These are phyloP conservation scores for Chytriomyces confervae DNA, from an alignment of 192 early-diverging fungal genomes.

Conservation along the genomic window DNA sequence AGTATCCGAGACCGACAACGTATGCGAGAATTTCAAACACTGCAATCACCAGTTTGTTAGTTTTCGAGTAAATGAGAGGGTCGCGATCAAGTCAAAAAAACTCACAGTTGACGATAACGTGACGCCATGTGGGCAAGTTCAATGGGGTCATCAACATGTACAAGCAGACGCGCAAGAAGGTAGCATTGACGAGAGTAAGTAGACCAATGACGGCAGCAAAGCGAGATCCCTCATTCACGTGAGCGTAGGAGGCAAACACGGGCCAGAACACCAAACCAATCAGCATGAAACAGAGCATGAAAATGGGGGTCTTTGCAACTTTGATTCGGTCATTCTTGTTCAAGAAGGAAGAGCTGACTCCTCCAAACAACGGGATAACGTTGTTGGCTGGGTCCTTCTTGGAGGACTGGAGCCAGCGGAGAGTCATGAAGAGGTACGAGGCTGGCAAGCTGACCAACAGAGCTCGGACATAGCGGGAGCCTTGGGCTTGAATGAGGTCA, in stretches of 20 bases:
- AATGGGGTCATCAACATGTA: background rate
- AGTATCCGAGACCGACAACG: background rate
- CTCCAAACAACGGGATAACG: constrained; percentile 4
- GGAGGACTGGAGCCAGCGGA: constrained; percentile 5
- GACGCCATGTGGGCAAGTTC: background rate
- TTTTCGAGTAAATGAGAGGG: background rate
- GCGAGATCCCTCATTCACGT: constrained; percentile 14
- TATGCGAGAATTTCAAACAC: constrained; percentile 2
- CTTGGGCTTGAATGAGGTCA: constrained; percentile 19
- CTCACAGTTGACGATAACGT: constrained; percentile 7
- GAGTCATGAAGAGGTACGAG: background rate
- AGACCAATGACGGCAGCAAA: constrained; percentile 6
- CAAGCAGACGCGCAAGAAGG: background rate
- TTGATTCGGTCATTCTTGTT: background rate
- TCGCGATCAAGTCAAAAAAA: background rate
- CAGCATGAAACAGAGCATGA: constrained; percentile 3
- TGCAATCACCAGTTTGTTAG: background rate
- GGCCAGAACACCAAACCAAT: constrained; percentile 25
- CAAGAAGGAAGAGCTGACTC: background rate
- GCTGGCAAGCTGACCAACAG: background rate
- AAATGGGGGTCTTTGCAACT: background rate
- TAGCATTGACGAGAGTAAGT: background rate
- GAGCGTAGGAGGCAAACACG: constrained; percentile 20
- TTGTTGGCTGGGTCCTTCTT: background rate
- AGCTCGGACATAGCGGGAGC: constrained; percentile 9